Base-by-base conservation (phyloP, 2,329 filamentous ascomycete genomes). In the Microdochium bolleyi region DNA sequence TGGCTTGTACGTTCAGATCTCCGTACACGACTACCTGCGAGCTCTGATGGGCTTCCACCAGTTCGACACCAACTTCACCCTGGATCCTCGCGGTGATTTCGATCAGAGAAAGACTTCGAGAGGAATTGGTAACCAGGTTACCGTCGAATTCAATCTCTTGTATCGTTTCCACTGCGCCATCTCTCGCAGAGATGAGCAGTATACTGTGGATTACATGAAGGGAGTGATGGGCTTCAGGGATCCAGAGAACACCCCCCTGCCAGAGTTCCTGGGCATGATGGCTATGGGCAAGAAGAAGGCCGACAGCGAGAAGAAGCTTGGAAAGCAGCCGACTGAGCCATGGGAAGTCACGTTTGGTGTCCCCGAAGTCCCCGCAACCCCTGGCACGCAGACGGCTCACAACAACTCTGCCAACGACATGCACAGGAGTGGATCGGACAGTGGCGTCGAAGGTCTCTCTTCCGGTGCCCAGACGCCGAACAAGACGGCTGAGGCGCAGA, bases 121-220 rank as follows among this genome's bases (percentile, higher is more conserved):
- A 48, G 84, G 80, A 1, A 73, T 81, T 2, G 83, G 84, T 11
- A 87, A 87, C 60, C 82, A 86, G 58, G 82, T 86, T 48, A 83
- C 79, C 46, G 83, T 81, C 2, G 83, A 87, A 63, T 87, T 87
- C 67, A 87, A 87, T 55, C 70, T 87, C 24, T 71, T 86, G 1
- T 87, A 87, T 61, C 73, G 83, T 25, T 87, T 82, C 74, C 83
- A 87, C 64, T 80, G 77, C 1, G 78, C 76, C 44, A 78, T 85
- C 51, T 83, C 79, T 3, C 70, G 76, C 56, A 74, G 75, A 22
- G 84, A 87, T 56, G 81, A 85, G 60, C 70, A 73, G 41, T 87
- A 82, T 81, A 80, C 80, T n/a, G 74, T 84, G 48, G 69, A 76
- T 13, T 71, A 77, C 57, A 79, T 80, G 61, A 64, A 69, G 5